phyloP scores from a whole-genome alignment of 2,329 filamentous ascomycete species.

The Neophaeococcomyces aloes region DNA sequence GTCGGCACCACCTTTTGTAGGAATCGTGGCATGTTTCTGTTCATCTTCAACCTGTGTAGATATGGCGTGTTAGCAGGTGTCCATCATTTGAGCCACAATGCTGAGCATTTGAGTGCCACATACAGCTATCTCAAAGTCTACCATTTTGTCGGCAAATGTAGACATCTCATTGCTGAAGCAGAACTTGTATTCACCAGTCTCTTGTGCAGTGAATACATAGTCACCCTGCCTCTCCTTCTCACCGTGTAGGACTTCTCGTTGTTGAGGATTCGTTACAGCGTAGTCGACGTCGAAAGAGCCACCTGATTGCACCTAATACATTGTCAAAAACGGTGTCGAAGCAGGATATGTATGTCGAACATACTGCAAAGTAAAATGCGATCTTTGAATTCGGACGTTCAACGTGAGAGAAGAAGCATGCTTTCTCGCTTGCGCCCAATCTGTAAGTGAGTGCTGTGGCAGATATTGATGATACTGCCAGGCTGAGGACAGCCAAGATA shows the following conservation, averaged over 20 bases:
- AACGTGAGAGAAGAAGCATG: constrained; percentile 83
- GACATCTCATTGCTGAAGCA: constrained; percentile 99
- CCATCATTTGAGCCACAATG: not conserved
- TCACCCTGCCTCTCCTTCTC: constrained; percentile 90
- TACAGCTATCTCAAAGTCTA: constrained; percentile 95
- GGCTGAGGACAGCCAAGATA: constrained; percentile 59
- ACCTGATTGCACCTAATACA: constrained; percentile 78
- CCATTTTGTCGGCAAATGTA: constrained; percentile 92
- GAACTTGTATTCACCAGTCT: constrained; percentile 82
- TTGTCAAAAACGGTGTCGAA: not conserved
- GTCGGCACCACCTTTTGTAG: constrained; percentile 75
- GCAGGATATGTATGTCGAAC: constrained; percentile 27
- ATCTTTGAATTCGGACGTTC: constrained; percentile 75
- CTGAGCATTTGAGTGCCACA: constrained; percentile 27
- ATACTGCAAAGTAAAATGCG: constrained; percentile 95
- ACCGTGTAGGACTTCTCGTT: constrained; percentile 72
- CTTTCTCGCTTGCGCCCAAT: constrained; percentile 78
- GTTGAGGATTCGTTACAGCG: constrained; percentile 67
- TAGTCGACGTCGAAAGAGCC: constrained; percentile 98
- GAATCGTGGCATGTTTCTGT: constrained; percentile 57
- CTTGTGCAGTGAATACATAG: constrained; percentile 91
- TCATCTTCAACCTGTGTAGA: constrained; percentile 74
- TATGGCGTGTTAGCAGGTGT: constrained; percentile 5
- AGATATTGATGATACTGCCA: constrained; percentile 57
- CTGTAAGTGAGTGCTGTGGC: constrained; percentile 94